These are phyloP conservation scores for Cordyceps militaris DNA, from an alignment of 2,329 filamentous ascomycete genomes.

Conservation along the genomic window DNA sequence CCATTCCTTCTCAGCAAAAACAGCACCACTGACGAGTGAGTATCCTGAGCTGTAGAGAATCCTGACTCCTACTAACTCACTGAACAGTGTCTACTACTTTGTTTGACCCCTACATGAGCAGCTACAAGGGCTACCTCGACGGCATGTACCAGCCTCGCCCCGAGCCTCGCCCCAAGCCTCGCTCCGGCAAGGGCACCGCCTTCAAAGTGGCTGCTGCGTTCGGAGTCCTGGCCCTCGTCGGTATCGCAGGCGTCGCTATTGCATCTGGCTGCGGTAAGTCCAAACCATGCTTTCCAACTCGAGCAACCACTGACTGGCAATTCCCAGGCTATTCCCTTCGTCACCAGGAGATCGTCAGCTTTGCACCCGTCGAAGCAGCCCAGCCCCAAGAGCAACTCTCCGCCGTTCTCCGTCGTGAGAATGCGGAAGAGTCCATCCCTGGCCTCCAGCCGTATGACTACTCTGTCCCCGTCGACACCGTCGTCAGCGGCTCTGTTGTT, in stretches of 20 bases:
- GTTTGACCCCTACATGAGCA: neutral
- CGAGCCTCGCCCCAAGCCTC: neutral
- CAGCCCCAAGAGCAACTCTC: constrained; percentile 4
- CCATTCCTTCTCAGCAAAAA: neutral
- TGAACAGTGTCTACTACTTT: neutral
- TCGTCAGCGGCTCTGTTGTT: neutral
- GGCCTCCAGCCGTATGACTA: constrained; percentile 11
- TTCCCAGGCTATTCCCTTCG: neutral
- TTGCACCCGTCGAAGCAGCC: neutral
- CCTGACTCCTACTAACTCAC: neutral
- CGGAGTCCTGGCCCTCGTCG: constrained; percentile 4
- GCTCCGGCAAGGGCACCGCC: neutral
- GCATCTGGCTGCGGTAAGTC: constrained; percentile 7
- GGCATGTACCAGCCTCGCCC: neutral
- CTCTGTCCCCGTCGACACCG: neutral
- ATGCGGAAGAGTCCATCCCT: neutral
- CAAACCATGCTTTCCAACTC: neutral
- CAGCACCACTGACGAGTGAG: neutral
- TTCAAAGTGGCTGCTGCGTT: neutral
- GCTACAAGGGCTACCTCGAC: neutral
- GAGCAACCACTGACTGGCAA: neutral
- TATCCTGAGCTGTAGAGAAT: neutral
- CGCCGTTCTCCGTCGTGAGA: constrained; percentile 7
- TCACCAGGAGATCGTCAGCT: neutral
- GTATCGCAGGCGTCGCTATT: neutral